Evolutionary conservation across 2,329 filamentous ascomycete genomes (phyloP).

Genomic region (Calonectria leucothoes): DNA sequence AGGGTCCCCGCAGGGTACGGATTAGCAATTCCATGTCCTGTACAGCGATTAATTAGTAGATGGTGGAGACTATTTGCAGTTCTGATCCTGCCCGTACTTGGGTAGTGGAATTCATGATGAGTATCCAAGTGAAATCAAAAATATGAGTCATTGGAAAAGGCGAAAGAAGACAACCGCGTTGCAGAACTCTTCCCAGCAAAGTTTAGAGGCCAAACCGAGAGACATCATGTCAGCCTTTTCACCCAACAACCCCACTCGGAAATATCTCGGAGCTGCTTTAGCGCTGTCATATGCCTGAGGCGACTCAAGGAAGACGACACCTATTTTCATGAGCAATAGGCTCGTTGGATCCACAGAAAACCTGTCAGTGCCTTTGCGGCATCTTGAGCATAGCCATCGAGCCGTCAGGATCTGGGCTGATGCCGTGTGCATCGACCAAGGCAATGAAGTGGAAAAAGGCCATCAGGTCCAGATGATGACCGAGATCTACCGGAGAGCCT

Average conservation of each 20-base stretch:
- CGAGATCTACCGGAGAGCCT: background rate
- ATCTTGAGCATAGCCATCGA: background rate
- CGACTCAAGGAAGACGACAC: background rate
- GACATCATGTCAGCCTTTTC: background rate
- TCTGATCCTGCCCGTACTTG: too few species aligned
- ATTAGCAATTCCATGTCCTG: too few species aligned
- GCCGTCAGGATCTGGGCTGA: background rate
- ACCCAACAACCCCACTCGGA: background rate
- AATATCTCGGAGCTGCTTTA: too few species aligned
- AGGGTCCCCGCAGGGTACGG: too few species aligned
- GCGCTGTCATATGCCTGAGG: background rate
- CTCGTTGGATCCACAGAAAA: background rate
- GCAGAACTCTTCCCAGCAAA: background rate
- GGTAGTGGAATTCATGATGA: too few species aligned
- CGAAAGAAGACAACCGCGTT: background rate
- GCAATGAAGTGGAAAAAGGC: background rate
- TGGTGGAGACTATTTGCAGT: too few species aligned
- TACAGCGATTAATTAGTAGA: too few species aligned
- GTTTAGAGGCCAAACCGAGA: background rate
- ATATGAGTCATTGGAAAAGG: background rate
- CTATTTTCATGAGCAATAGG: background rate
- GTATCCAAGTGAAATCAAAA: background rate
- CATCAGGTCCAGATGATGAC: background rate
- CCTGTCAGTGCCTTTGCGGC: background rate
- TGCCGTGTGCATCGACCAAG: background rate